Evolutionary conservation across 1,139 yeast species (phyloP).

Genomic region (Schizosaccharomyces versatilis): DNA sequence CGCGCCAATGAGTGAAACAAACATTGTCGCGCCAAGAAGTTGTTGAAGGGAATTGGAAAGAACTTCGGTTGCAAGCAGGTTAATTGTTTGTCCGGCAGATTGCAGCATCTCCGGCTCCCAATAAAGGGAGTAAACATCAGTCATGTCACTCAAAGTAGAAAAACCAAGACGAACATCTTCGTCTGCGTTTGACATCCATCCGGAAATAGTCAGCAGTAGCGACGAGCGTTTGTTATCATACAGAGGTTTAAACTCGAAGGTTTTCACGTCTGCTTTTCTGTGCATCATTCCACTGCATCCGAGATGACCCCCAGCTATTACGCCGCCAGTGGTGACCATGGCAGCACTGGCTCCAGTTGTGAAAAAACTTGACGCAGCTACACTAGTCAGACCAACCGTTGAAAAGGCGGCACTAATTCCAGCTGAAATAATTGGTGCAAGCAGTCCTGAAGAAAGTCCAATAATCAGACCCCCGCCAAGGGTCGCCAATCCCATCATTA

Average conservation of each 20-base stretch:
- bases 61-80: conserved; percentile 75
- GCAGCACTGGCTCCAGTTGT: conserved; percentile 97
- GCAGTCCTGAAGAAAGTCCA: conserved; percentile 80
- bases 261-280: conserved; percentile 77
- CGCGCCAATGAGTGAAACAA: conserved; percentile 90
- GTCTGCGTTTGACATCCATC: conserved; percentile 90
- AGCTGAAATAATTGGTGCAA: conserved; percentile 96
- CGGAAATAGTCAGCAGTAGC: conserved; percentile 74
- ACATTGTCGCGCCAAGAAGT: conserved; percentile 73
- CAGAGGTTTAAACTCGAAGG: conserved; percentile 80
- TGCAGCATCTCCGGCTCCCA: conserved; percentile 98
- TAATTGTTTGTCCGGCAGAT: conserved; percentile 89
- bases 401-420: conserved; percentile 94
- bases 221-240: conserved; percentile 80
- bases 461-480: conserved; percentile 90
- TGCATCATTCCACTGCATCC: conserved; percentile 70
- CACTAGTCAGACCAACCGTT: conserved; percentile 76
- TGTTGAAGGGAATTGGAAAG: conserved; percentile 85
- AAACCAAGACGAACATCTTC: conserved; percentile 95
- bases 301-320: conserved; percentile 72
- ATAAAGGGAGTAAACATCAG: conserved; percentile 73
- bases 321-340: conserved; percentile 77
- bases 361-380: conserved; percentile 49
- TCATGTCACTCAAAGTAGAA: conserved; percentile 86
- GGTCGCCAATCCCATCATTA: conserved; percentile 85